Conservation (phyloP, 2,329 filamentous ascomycete species). For the Domatiomyces globalis region DNA sequence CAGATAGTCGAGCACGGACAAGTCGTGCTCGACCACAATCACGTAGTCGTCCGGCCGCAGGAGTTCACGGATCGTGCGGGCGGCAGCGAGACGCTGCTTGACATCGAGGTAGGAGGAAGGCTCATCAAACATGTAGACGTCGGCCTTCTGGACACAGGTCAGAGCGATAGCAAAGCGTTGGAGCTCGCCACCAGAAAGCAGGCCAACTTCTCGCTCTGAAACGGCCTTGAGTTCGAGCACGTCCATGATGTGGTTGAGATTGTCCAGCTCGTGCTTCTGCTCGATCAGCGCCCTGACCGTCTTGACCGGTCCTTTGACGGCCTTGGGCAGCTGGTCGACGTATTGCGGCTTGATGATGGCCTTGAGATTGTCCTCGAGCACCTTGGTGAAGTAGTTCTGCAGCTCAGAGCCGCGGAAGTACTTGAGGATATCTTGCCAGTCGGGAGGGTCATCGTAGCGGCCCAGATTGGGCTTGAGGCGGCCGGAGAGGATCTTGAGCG, state of each 20-base stretch:
- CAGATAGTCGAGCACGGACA: slow-evolving; percentile 95
- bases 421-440: slow-evolving; percentile 98
- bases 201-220: slow-evolving; percentile 75
- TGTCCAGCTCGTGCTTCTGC: slow-evolving; percentile 59
- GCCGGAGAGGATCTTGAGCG: slow-evolving; percentile 92
- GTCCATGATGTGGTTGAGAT: slow-evolving; percentile 69
- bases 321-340: slow-evolving; percentile 93
- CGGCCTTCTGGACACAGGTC: slow-evolving; percentile 87
- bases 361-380: slow-evolving; percentile 92
- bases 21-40: slow-evolving; percentile 97
- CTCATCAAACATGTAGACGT: slow-evolving; percentile 99
- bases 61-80: slow-evolving; percentile 80
- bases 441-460: slow-evolving; percentile 85
- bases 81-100: slow-evolving; percentile 91
- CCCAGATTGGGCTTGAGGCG: slow-evolving; percentile 98
- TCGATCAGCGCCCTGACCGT: slow-evolving; percentile 67
- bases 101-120: slow-evolving; percentile 98
- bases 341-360: slow-evolving; percentile 98
- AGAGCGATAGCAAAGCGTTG: slow-evolving; percentile 96
- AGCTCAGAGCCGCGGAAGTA: slow-evolving; percentile 95
- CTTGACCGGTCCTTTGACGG: slow-evolving; percentile 69
- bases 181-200: slow-evolving; percentile 91
- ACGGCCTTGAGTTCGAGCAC: slow-evolving; percentile 79
- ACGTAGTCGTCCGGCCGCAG: slow-evolving; percentile 84
- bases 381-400: slow-evolving; percentile 98